These are phyloP conservation scores for Chloranthus sessilifolius DNA, from an alignment of 164 flowering plant species.

Conservation along the genomic window DNA sequence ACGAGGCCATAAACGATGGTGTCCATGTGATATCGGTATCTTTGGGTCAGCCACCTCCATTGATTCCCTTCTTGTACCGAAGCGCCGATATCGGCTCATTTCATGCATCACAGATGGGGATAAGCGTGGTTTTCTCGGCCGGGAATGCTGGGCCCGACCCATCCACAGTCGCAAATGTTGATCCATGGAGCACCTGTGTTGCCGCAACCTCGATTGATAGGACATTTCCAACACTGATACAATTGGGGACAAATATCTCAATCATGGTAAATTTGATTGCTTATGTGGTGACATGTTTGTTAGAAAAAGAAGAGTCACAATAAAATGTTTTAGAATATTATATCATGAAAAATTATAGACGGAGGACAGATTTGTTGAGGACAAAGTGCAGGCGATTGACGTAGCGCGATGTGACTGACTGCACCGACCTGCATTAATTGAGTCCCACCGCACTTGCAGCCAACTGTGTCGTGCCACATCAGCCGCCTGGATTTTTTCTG, in stretches of 20 bases:
- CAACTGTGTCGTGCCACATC: too few species aligned
- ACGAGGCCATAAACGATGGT: conserved; percentile 62
- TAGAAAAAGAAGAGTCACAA: too few species aligned
- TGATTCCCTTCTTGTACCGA: conserved; percentile 34
- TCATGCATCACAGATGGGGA: conserved; percentile 54
- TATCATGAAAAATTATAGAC: too few species aligned
- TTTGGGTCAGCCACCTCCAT: conserved; percentile 35
- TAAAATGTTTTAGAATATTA: too few species aligned
- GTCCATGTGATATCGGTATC: conserved; percentile 66
- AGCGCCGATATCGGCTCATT: conserved; percentile 53
- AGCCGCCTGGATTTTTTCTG: too few species aligned
- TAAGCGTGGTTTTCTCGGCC: conserved; percentile 62
- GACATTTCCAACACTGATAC: conserved; percentile 39
- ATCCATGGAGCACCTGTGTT: conserved; percentile 60
- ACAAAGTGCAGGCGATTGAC: too few species aligned
- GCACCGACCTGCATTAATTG: too few species aligned
- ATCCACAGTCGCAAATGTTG: conserved; percentile 45
- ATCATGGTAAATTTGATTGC: conserved; percentile 40
- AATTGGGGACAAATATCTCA: conserved; percentile 23
- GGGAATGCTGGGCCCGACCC: conserved; percentile 65
- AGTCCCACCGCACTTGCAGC: too few species aligned
- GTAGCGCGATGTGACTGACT: too few species aligned
- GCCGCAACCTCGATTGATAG: conserved; percentile 66
- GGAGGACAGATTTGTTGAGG: too few species aligned
- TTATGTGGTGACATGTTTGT: too few species aligned